phyloP scores from a whole-genome alignment of 495 filamentous ascomycete species.

The Neurospora sp. region DNA sequence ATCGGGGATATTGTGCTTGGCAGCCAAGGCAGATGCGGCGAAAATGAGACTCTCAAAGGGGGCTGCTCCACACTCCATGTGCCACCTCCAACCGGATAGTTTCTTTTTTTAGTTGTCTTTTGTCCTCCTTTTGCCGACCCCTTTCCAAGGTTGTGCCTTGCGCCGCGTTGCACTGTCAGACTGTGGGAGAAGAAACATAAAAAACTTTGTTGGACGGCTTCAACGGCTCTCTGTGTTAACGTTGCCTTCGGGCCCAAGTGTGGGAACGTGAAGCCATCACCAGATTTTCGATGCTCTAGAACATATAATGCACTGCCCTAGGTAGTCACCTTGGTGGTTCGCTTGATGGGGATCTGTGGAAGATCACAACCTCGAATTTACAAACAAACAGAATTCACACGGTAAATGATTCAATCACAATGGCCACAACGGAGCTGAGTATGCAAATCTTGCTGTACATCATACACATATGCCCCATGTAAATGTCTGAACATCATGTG shows the following conservation, averaged over 20 bases:
- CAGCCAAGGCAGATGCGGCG: background rate
- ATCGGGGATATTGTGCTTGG: background rate
- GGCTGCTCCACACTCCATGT: background rate
- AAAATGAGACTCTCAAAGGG: background rate
- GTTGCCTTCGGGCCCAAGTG: background rate
- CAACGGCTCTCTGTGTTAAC: background rate
- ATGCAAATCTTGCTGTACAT: background rate
- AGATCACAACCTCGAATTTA: background rate
- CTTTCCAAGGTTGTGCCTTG: background rate
- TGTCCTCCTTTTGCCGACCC: background rate
- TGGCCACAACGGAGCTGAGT: background rate
- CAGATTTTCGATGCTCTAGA: background rate
- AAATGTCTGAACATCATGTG: background rate
- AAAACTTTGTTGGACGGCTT: background rate
- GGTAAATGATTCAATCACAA: background rate
- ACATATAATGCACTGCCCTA: background rate
- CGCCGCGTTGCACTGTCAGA: background rate
- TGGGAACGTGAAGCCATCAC: background rate
- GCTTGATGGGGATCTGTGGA: background rate
- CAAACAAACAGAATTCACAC: background rate
- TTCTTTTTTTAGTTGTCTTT: conserved; percentile 13
- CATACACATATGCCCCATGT: background rate
- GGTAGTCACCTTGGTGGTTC: background rate
- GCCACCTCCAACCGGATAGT: background rate
- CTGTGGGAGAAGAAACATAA: background rate